A percentile compares a stretch with the other conserved stretches of the same genome.
Conservation (phyloP, 305 asterid species). For the Fraxinus paxiana region DNA sequence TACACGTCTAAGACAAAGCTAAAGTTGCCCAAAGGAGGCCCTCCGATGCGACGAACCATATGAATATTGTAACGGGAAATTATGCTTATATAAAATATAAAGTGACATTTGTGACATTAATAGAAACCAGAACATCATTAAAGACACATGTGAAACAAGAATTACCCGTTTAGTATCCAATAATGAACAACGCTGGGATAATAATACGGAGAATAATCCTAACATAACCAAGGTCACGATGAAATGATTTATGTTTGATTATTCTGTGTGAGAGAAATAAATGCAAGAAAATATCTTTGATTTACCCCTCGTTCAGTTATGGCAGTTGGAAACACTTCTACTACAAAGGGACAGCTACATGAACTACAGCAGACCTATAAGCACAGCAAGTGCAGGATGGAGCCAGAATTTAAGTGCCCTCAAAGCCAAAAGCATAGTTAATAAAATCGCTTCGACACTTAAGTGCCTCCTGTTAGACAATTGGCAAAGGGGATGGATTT, state of each 20-base stretch:
- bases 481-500: slow-evolving; percentile 76
- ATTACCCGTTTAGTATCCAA: neutral
- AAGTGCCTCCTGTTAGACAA: slow-evolving; percentile 48
- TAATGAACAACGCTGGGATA: neutral
- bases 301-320: slow-evolving; percentile 45
- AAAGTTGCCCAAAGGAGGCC: neutral
- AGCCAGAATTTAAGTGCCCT: slow-evolving; percentile 46
- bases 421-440: slow-evolving; percentile 27
- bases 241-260: neutral
- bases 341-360: slow-evolving; percentile 74
- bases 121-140: neutral
- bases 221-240: neutral
- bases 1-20: neutral
- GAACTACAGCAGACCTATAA: slow-evolving; percentile 82
- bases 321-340: slow-evolving; percentile 88
- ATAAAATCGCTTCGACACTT: slow-evolving; percentile 32
- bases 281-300: slow-evolving; percentile 1
- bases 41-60: neutral
- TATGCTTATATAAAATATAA: neutral
- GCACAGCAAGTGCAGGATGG: slow-evolving; percentile 72
- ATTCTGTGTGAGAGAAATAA: slow-evolving; percentile 15
- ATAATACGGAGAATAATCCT: neutral
- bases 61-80: neutral
- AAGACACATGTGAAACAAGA: neutral
- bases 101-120: neutral